A percentile compares a stretch with the other conserved stretches of the same genome.
Conservation (phyloP, 108 stramenopile species). For the Parietichytrium sp. region DNA sequence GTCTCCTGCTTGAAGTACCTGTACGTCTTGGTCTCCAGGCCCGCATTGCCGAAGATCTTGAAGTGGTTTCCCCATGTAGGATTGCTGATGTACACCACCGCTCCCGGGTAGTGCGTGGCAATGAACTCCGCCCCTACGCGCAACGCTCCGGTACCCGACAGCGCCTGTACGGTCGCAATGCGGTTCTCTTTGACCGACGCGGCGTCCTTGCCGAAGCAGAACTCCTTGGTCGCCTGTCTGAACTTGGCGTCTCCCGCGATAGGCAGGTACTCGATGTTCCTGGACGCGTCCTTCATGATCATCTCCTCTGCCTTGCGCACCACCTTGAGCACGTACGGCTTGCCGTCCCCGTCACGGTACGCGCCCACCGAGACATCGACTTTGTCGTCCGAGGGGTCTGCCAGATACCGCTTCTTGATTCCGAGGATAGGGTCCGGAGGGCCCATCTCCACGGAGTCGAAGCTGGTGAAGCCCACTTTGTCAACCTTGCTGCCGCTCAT, state of each 20-base stretch:
- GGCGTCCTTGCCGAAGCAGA: conserved; percentile 46
- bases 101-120: background rate
- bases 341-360: conserved; percentile 51
- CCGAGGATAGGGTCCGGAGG: conserved; percentile 45
- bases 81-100: conserved; percentile 44
- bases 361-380: conserved; percentile 56
- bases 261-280: conserved; percentile 59
- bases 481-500: background rate
- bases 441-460: background rate
- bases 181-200: conserved; percentile 18
- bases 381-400: conserved; percentile 33
- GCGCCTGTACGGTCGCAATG: conserved; percentile 52
- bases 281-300: conserved; percentile 15
- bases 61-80: conserved; percentile 61
- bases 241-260: conserved; percentile 51
- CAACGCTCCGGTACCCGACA: conserved; percentile 59
- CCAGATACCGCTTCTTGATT: conserved; percentile 1
- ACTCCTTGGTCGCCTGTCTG: conserved; percentile 7
- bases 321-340: conserved; percentile 45
- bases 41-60: conserved; percentile 40
- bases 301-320: conserved; percentile 45
- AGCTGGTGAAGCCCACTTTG: background rate
- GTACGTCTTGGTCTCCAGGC: conserved; percentile 47
- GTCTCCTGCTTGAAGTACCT: conserved; percentile 49
- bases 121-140: conserved; percentile 53